Evolutionary conservation across 2,329 filamentous ascomycete genomes (phyloP).

Genomic region (Pezicula radicicola): DNA sequence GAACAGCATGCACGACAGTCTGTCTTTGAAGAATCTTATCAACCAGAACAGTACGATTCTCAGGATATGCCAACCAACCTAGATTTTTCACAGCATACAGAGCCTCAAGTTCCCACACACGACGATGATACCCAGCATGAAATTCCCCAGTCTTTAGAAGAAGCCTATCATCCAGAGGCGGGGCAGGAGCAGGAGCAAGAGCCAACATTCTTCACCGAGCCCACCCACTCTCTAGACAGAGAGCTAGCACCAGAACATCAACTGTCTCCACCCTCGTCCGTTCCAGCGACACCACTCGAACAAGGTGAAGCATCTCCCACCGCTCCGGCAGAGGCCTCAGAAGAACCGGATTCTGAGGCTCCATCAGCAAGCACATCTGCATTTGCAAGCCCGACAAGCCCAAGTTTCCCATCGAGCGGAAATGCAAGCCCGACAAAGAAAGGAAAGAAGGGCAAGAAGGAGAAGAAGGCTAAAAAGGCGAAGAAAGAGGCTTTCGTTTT

Average conservation of each 20-base stretch:
- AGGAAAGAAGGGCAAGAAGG: conserved; percentile 14
- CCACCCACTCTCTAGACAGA: too few species aligned
- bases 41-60: too few species aligned
- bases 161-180: neutral
- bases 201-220: too few species aligned
- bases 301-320: neutral
- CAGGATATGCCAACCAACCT: too few species aligned
- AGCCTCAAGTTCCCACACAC: too few species aligned
- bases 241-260: too few species aligned
- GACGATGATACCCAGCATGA: neutral
- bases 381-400: conserved; percentile 2
- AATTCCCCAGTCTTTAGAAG: neutral
- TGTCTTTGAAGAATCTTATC: too few species aligned
- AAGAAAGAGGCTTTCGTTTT: conserved; percentile 3
- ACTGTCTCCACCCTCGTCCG: too few species aligned
- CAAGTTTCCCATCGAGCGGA: neutral
- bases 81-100: too few species aligned
- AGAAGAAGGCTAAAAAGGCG: conserved; percentile 11
- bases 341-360: conserved; percentile 1
- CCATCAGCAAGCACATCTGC: conserved; percentile 6
- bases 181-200: too few species aligned
- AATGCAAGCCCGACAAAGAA: neutral
- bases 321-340: neutral
- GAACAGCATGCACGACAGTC: too few species aligned
- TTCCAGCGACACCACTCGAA: neutral